Conservation (phyloP, 257 asterid genomes). For the Solanum medicagineum region DNA sequence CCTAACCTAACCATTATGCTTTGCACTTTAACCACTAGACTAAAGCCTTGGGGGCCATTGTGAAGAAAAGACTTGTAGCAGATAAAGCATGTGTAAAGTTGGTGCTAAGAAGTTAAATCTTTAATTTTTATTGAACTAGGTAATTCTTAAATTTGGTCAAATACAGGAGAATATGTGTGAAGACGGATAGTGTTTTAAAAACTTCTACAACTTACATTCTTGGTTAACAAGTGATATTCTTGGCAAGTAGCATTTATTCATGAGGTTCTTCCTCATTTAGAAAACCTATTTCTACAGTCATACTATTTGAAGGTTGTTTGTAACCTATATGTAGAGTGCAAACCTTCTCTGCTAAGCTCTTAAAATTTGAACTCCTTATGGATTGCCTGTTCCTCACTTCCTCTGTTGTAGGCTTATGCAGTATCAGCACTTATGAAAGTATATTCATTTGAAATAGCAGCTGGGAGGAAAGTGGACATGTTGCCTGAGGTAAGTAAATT, state of each 20-base stretch:
- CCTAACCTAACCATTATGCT: background rate
- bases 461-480: slow-evolving; percentile 79
- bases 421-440: slow-evolving; percentile 83
- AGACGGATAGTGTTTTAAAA: background rate
- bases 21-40: background rate
- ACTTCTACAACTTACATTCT: background rate
- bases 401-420: slow-evolving; percentile 67
- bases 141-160: background rate
- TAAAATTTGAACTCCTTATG: background rate
- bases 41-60: background rate
- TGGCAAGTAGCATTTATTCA: background rate
- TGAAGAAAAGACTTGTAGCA: background rate
- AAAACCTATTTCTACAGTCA: background rate
- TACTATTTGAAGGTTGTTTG: background rate
- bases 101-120: background rate
- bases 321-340: background rate
- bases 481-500: slow-evolving; percentile 67
- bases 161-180: background rate
- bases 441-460: slow-evolving; percentile 86
- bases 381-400: background rate
- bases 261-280: background rate
- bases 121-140: background rate
- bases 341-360: background rate
- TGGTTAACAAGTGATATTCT: background rate
- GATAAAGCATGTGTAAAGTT: background rate